A percentile compares a stretch with the other conserved stretches of the same genome.
phyloP scores from a whole-genome alignment of 495 filamentous ascomycete species.

The Saxophila tyrrhenica region DNA sequence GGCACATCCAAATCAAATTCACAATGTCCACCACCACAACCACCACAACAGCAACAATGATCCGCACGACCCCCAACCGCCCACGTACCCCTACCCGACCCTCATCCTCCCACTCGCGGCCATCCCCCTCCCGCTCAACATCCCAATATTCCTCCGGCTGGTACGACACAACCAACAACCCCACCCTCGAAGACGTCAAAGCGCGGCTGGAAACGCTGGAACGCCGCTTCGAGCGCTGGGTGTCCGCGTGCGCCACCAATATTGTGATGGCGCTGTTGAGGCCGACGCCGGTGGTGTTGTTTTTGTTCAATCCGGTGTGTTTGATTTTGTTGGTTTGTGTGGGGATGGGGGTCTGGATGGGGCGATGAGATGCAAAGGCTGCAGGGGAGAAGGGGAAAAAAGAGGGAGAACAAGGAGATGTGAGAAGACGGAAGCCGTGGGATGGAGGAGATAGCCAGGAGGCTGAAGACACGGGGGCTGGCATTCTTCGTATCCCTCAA shows the following conservation, averaged over 20 bases:
- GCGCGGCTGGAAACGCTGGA: not conserved
- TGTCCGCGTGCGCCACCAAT: conserved; percentile 11
- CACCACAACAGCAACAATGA: conserved; percentile 24
- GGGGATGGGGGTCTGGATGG: conserved; percentile 5
- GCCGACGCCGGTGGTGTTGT: conserved; percentile 17
- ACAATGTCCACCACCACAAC: conserved; percentile 38
- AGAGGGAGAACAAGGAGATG: too few relatives aligned
- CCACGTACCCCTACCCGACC: not conserved
- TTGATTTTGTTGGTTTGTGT: conserved; percentile 7
- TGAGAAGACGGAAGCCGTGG: not conserved
- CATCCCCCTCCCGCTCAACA: too few relatives aligned
- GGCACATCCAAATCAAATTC: too few relatives aligned
- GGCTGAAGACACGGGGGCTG: too few relatives aligned
- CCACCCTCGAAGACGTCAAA: conserved; percentile 16
- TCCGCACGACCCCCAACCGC: too few relatives aligned
- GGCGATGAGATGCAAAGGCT: not conserved
- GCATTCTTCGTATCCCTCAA: too few relatives aligned
- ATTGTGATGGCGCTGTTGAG: conserved; percentile 18
- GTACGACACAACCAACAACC: conserved; percentile 6
- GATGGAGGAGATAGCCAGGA: too few relatives aligned
- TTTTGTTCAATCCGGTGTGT: conserved; percentile 14
- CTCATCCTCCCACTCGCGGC: conserved; percentile 29
- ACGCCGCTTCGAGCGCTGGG: conserved; percentile 6
- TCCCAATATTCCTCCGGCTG: conserved; percentile 30
- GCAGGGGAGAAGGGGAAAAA: too few relatives aligned